phyloP scores from a whole-genome alignment of 1,284 basidiomycete genomes.

The Pholiota adiposa region DNA sequence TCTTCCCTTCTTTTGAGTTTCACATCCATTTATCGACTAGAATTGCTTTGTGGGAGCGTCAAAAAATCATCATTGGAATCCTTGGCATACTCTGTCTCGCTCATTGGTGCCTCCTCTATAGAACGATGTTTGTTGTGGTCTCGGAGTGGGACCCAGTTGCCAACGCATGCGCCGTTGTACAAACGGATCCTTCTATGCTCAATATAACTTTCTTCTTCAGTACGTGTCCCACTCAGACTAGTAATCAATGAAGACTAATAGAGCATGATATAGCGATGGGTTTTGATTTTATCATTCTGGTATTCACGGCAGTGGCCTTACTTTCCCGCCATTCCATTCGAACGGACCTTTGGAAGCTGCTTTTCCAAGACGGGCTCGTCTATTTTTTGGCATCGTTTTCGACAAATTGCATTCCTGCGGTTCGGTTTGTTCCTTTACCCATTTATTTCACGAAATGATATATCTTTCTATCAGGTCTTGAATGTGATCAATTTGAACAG shows the following conservation, averaged over 20 bases:
- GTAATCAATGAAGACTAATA: slow-evolving; percentile 4
- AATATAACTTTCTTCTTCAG: slow-evolving; percentile 72
- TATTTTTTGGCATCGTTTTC: slow-evolving; percentile 68
- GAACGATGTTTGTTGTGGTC: slow-evolving; percentile 68
- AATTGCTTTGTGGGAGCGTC: slow-evolving; percentile 71
- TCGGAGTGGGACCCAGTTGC: slow-evolving; percentile 51
- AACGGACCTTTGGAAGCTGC: slow-evolving; percentile 61
- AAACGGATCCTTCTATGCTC: slow-evolving; percentile 57
- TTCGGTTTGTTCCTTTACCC: slow-evolving; percentile 35
- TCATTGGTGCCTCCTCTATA: slow-evolving; percentile 69
- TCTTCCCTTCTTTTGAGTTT: not conserved
- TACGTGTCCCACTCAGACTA: slow-evolving; percentile 37
- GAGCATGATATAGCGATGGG: slow-evolving; percentile 50
- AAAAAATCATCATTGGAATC: slow-evolving; percentile 48
- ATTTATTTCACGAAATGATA: not conserved
- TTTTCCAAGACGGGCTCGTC: slow-evolving; percentile 73
- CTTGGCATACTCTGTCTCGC: slow-evolving; percentile 59
- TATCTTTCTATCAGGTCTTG: slow-evolving; percentile 39
- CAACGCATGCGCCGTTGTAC: slow-evolving; percentile 51
- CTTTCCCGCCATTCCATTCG: slow-evolving; percentile 52
- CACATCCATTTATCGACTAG: slow-evolving; percentile 35
- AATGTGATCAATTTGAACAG: slow-evolving; percentile 64
- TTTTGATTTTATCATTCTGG: slow-evolving; percentile 64
- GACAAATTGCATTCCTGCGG: slow-evolving; percentile 69
- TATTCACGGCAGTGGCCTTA: slow-evolving; percentile 56